A percentile compares a stretch with the other conserved stretches of the same genome.
phyloP scores from a whole-genome alignment of 2,329 filamentous ascomycete genomes.

The Clonostachys rosea region DNA sequence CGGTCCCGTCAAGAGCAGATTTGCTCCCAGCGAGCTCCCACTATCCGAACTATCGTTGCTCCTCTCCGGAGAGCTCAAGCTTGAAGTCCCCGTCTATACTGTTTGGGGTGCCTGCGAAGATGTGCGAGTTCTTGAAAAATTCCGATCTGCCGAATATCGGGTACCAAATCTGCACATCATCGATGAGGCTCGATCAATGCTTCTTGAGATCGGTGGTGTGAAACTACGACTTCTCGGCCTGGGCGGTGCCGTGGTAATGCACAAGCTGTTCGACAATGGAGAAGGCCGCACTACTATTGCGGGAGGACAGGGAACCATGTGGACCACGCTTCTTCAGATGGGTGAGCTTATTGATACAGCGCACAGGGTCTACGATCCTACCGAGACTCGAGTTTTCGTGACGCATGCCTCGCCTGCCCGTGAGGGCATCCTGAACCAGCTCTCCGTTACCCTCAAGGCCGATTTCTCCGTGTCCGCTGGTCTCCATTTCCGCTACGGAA shows the following conservation, averaged over 20 bases:
- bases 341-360: conserved; percentile 96
- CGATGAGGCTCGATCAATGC: conserved; percentile 92
- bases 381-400: conserved; percentile 93
- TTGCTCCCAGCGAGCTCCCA: conserved; percentile 74
- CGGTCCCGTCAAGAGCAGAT: conserved; percentile 81
- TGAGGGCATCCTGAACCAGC: conserved; percentile 94
- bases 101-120: conserved; percentile 99
- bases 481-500: conserved; percentile 96
- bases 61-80: conserved; percentile 79
- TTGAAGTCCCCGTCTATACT: conserved; percentile 96
- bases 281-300: conserved; percentile 97
- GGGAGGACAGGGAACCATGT: conserved; percentile 98
- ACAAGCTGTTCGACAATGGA: conserved; percentile 98
- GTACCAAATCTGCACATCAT: conserved; percentile 97
- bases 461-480: conserved; percentile 98
- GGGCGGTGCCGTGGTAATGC: conserved; percentile 97
- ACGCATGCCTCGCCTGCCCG: conserved; percentile 95
- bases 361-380: conserved; percentile 96
- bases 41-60: conserved; percentile 91
- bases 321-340: conserved; percentile 97
- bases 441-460: conserved; percentile 94
- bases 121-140: conserved; percentile 94
- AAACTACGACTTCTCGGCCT: conserved; percentile 92
- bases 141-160: conserved; percentile 96
- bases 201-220: conserved; percentile 91